Conservation (phyloP, 208 protist genomes). For the Trypanosoma conorhini region DNA sequence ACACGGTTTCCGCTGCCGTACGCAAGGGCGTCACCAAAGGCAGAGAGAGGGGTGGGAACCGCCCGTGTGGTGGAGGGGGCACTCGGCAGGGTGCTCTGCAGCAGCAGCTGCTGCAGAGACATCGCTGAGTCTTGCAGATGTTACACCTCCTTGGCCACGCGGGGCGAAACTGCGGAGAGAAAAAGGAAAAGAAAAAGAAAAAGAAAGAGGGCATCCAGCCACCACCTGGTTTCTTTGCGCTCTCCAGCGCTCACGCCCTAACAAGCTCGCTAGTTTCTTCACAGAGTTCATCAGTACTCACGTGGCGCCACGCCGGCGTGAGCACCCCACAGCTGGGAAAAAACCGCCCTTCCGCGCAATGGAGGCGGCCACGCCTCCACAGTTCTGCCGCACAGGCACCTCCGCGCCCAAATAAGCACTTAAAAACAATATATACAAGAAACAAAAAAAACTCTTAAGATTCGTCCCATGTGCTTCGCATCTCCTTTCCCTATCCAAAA, state of each 20-base stretch:
- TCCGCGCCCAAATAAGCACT: neutral
- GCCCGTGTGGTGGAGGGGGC: constrained; percentile 42
- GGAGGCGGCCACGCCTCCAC: no score
- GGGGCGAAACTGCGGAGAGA: neutral
- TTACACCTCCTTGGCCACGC: neutral
- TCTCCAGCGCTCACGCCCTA: neutral
- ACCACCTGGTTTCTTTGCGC: neutral
- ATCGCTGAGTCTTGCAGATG: constrained; percentile 9
- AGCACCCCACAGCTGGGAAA: neutral
- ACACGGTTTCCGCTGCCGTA: constrained; percentile 47
- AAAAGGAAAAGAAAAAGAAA: neutral
- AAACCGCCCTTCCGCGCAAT: neutral
- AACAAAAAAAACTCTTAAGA: neutral
- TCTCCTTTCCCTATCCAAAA: no score
- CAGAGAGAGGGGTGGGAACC: constrained; percentile 27
- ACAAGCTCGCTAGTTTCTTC: no score
- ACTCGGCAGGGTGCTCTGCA: constrained; percentile 27
- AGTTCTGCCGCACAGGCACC: no score
- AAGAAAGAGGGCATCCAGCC: neutral
- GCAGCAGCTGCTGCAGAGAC: constrained; percentile 30
- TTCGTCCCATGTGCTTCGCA: no score
- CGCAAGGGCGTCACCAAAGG: constrained; percentile 29
- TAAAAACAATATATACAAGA: neutral
- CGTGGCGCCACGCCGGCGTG: no score
- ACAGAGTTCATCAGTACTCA: no score